Base-by-base conservation (phyloP, 1,139 yeast genomes). In the Geotrichum aggregatum region DNA sequence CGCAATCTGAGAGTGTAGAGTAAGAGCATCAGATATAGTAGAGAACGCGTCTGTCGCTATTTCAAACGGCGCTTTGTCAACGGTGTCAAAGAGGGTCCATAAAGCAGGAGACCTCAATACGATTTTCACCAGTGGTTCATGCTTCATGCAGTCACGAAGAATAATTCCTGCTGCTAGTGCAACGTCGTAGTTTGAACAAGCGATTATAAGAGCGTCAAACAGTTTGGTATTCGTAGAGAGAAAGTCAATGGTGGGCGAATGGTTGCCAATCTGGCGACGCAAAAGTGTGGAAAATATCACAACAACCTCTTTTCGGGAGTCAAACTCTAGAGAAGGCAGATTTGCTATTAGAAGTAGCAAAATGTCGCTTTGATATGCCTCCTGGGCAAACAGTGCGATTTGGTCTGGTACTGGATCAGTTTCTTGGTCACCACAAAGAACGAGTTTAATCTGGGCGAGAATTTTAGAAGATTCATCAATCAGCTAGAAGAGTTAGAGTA, bases 31-130 rank as follows among this genome's bases (percentile, higher is more conserved):
- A 77, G 61, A 86, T 70, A 38, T 56, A 10, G 70, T 87, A 49
- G 84, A 82, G 69, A 92, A 87, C 0, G 96, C 54, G 31, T 54
- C 56, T 4, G 56, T 54, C 4, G 56, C 54, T 19, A 54, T 49
- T 43, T 54, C 56, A 47, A 54, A 54, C 7, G 53, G 56, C 16
- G 56, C 54, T 26, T 51, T 54, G n/a, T 49, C 47, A n/a, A 49
- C 56, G 80, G 67, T 89, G 96, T 78, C 80, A 70, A 92, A 91
- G 63, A 82, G 84, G 57, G 80, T 80, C 98, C 98, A 92, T 59
- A 91, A 76, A 38, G 74, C 71, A 8, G 80, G 78, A 54, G 78
- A 78, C 44, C 74, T 63, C 42, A 89, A 65, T 10, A 87, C 75
- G 56, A 78, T 76, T 52, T 76, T 73, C 50, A 87, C 79, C 53